These are phyloP conservation scores for Globisporangium abappressorium DNA, from an alignment of 352 stramenopile species.

Conservation along the genomic window DNA sequence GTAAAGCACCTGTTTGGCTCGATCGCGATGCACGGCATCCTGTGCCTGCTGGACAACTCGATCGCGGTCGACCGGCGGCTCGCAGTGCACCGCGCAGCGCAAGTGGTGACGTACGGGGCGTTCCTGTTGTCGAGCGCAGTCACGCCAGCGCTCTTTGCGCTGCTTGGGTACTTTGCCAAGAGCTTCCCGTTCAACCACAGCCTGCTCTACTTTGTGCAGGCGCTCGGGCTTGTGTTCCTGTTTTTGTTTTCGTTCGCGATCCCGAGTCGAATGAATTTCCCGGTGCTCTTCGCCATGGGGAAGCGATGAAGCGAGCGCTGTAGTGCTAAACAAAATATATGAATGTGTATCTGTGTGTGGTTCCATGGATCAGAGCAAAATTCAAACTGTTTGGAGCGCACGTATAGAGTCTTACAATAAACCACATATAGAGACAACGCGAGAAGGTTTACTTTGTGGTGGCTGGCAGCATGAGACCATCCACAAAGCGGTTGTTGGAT, in stretches of 20 bases:
- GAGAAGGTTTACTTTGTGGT: no score
- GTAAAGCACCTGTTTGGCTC: conserved; percentile 62
- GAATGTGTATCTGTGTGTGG: neutral
- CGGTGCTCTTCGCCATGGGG: conserved; percentile 74
- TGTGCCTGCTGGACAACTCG: conserved; percentile 76
- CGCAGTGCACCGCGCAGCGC: conserved; percentile 60
- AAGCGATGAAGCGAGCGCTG: conserved; percentile 44
- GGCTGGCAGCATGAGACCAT: no score
- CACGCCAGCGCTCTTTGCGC: conserved; percentile 57
- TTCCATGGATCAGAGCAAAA: conserved; percentile 2
- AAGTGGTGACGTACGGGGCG: conserved; percentile 56
- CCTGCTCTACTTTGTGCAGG: conserved; percentile 73
- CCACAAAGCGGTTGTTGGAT: no score
- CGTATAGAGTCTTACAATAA: no score
- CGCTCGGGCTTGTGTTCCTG: conserved; percentile 60
- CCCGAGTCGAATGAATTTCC: conserved; percentile 79
- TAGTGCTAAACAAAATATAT: neutral
- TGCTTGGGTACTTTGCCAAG: conserved; percentile 75
- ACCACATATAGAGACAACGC: no score
- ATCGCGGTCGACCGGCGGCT: conserved; percentile 70
- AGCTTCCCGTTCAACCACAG: conserved; percentile 78
- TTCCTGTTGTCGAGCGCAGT: conserved; percentile 52
- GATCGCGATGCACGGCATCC: conserved; percentile 61
- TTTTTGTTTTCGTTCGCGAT: conserved; percentile 78
- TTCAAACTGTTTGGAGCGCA: neutral